Evolutionary conservation across 2,329 filamentous ascomycete genomes (phyloP).

Genomic region (Cadophora gregata): DNA sequence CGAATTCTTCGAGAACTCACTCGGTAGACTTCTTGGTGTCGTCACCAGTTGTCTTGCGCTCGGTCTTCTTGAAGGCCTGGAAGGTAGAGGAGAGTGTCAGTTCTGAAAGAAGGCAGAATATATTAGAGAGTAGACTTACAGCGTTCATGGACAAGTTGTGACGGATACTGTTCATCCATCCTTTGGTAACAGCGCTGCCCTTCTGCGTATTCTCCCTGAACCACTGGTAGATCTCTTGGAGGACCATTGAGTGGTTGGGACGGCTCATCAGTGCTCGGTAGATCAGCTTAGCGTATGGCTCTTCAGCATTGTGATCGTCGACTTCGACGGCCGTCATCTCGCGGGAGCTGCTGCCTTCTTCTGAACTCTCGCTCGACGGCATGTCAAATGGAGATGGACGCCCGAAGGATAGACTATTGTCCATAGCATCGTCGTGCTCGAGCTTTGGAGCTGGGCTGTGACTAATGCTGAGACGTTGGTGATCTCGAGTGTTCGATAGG

Average conservation of each 20-base stretch:
- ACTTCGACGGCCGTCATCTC: constrained; percentile 40
- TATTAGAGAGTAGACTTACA: constrained; percentile 58
- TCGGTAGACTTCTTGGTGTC: constrained; percentile 71
- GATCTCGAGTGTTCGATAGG: constrained; percentile 28
- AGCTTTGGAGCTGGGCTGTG: constrained; percentile 34
- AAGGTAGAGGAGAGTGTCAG: background rate
- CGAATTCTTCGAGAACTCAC: constrained; percentile 79
- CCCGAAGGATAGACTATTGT: constrained; percentile 18
- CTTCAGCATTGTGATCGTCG: constrained; percentile 49
- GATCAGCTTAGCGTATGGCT: constrained; percentile 84
- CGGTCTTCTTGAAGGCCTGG: constrained; percentile 62
- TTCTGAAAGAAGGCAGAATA: background rate
- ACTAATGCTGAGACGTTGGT: constrained; percentile 32
- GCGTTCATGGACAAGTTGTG: constrained; percentile 97
- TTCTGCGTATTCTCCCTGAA: constrained; percentile 84
- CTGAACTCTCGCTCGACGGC: constrained; percentile 35
- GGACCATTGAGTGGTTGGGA: constrained; percentile 71
- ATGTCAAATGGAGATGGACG: constrained; percentile 25
- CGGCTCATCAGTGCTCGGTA: constrained; percentile 74
- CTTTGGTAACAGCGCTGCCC: constrained; percentile 64
- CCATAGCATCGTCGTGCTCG: constrained; percentile 24
- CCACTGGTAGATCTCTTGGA: constrained; percentile 92
- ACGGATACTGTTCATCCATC: constrained; percentile 95
- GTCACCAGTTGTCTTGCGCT: constrained; percentile 49
- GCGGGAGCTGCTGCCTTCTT: constrained; percentile 40